phyloP scores from a whole-genome alignment of 2,329 filamentous ascomycete genomes.

The Dryadomyces quercus-mongolicae region DNA sequence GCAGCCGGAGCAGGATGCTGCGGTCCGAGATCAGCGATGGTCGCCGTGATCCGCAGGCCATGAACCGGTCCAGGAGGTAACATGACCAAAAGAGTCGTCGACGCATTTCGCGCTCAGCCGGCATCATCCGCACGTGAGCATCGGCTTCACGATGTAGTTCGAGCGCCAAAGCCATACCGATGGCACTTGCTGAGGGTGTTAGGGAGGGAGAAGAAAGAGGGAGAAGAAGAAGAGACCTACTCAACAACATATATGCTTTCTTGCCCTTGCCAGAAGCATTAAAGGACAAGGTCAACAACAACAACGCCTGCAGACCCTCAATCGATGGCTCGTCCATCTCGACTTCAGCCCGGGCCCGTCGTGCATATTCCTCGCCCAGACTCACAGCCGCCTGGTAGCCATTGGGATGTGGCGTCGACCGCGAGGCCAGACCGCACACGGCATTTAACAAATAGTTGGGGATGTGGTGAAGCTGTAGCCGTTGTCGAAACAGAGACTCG shows the following conservation, averaged over 20 bases:
- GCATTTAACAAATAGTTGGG: conserved; percentile 40
- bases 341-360: conserved; percentile 55
- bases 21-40: conserved; percentile 72
- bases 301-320: conserved; percentile 61
- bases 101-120: conserved; percentile 62
- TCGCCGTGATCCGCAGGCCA: conserved; percentile 67
- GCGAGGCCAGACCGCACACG: conserved; percentile 49
- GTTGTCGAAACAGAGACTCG: conserved; percentile 61
- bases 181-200: conserved; percentile 48
- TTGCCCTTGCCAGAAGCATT: conserved; percentile 70
- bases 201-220: conserved; percentile 12
- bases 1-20: conserved; percentile 61
- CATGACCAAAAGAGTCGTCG: conserved; percentile 82
- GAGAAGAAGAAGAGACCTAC: conserved; percentile 30
- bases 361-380: conserved; percentile 60
- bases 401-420: conserved; percentile 57
- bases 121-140: conserved; percentile 44
- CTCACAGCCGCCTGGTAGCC: conserved; percentile 56
- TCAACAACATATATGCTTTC: conserved; percentile 76
- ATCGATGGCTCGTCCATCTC: conserved; percentile 73
- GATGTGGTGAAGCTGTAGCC: conserved; percentile 56
- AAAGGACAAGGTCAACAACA: conserved; percentile 65
- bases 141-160: conserved; percentile 71
- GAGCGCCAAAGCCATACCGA: conserved; percentile 73
- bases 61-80: conserved; percentile 77